Percentiles rank a stretch among this genome's conserved stretches.
These are phyloP conservation scores for Wickerhamomyces hampshirensis DNA, from an alignment of 805 yeast genomes.

Conservation along the genomic window DNA sequence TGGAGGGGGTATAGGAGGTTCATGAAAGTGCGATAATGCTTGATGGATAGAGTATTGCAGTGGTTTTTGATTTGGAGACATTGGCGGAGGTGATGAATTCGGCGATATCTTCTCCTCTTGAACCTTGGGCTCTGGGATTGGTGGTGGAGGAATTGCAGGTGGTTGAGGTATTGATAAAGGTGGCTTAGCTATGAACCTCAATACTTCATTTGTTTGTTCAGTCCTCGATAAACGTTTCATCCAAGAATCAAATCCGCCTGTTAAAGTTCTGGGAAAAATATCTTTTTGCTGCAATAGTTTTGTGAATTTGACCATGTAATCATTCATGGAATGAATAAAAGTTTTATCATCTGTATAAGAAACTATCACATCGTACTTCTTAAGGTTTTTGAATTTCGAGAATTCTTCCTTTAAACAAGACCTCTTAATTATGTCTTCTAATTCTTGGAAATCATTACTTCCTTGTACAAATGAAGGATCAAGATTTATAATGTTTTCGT, in stretches of 20 bases:
- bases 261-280: constrained; percentile 24
- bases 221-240: constrained; percentile 27
- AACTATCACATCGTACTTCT: constrained; percentile 31
- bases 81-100: too few relatives aligned
- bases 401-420: constrained; percentile 5
- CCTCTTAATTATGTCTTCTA: constrained; percentile 15
- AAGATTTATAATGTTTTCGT: constrained; percentile 33
- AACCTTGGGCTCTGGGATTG: constrained; percentile 7
- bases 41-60: constrained; percentile 1
- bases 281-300: constrained; percentile 12
- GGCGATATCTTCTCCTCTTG: constrained; percentile 1
- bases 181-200: constrained; percentile 22
- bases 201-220: constrained; percentile 16
- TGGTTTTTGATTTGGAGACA: constrained; percentile 6
- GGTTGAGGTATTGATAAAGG: constrained; percentile 27
- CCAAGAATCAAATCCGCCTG: constrained; percentile 47
- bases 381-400: constrained; percentile 26
- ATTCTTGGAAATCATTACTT: constrained; percentile 26
- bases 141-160: constrained; percentile 25
- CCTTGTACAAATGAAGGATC: constrained; percentile 37
- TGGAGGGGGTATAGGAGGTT: constrained; percentile 8
- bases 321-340: constrained; percentile 26
- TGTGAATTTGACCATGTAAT: constrained; percentile 30
- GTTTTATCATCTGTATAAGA: constrained; percentile 35
- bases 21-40: constrained; percentile 14